Conservation (phyloP, 495 filamentous ascomycete species). For the Chaetomium fimeti region DNA sequence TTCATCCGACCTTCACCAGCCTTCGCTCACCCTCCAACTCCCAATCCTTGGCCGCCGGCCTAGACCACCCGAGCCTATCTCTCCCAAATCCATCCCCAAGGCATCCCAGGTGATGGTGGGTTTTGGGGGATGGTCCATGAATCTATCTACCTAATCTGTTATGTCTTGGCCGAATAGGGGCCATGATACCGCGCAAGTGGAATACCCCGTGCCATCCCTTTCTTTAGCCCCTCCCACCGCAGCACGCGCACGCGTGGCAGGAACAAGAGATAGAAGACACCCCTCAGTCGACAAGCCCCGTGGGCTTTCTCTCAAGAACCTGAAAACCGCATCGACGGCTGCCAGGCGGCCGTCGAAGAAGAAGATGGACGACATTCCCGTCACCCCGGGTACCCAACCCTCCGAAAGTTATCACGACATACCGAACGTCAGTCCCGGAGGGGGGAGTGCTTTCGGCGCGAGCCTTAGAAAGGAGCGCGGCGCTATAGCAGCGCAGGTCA, state of each 20-base stretch:
- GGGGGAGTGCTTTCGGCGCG: slow-evolving; percentile 8
- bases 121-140: neutral
- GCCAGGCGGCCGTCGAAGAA: slow-evolving; percentile 9
- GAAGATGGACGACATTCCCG: slow-evolving; percentile 24
- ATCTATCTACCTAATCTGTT: neutral
- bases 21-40: too few relatives aligned
- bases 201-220: slow-evolving; percentile 10
- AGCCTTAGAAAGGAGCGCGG: slow-evolving; percentile 46
- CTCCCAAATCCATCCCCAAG: neutral
- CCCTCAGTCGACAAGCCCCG: neutral
- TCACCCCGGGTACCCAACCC: slow-evolving; percentile 19
- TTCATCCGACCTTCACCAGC: too few relatives aligned
- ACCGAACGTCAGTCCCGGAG: slow-evolving; percentile 11
- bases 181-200: slow-evolving; percentile 5
- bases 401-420: neutral
- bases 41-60: neutral
- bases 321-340: neutral
- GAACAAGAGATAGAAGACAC: neutral
- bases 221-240: neutral
- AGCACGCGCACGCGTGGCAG: slow-evolving; percentile 7
- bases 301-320: neutral
- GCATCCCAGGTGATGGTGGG: neutral
- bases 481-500: slow-evolving; percentile 50
- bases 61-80: too few relatives aligned
- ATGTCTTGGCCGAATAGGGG: slow-evolving; percentile 19